Percentiles rank a stretch among this genome's conserved stretches.
Conservation (phyloP, 1,284 basidiomycete genomes). For the Tremellales sp. region DNA sequence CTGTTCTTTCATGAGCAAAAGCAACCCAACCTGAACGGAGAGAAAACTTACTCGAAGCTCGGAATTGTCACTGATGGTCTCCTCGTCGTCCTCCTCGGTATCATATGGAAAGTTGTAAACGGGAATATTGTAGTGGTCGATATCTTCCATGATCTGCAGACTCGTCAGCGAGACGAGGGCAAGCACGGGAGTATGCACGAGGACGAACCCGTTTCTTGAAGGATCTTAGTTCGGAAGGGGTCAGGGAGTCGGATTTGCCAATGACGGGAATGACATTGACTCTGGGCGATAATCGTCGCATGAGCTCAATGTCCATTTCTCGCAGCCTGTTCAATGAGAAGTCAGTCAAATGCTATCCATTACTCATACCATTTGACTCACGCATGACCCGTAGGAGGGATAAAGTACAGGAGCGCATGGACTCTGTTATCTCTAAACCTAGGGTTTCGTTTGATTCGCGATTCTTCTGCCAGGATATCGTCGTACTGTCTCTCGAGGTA, state of each 20-base stretch:
- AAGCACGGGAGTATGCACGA: too few species aligned
- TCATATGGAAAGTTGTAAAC: constrained; percentile 99
- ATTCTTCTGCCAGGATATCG: constrained; percentile 97
- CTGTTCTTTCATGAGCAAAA: constrained; percentile 39
- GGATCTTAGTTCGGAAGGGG: constrained; percentile 79
- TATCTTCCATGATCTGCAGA: constrained; percentile 95
- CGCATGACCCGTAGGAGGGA: constrained; percentile 85
- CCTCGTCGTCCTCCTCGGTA: constrained; percentile 97
- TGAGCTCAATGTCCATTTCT: constrained; percentile 98
- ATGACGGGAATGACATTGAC: constrained; percentile 99
- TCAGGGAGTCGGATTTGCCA: constrained; percentile 94
- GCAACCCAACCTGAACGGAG: constrained; percentile 46
- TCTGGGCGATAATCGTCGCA: constrained; percentile 90
- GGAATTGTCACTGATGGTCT: constrained; percentile 96
- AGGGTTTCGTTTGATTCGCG: constrained; percentile 98
- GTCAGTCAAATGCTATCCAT: constrained; percentile 14
- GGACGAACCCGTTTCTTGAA: constrained; percentile 90
- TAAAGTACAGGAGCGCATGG: constrained; percentile 96
- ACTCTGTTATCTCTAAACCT: constrained; percentile 97
- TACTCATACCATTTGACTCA: constrained; percentile 43
- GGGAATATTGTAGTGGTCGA: constrained; percentile 96
- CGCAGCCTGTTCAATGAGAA: constrained; percentile 63
- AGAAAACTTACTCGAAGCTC: too few species aligned
- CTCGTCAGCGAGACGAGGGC: not conserved
- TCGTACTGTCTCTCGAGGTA: constrained; percentile 99